Evolutionary conservation across 2,329 filamentous ascomycete species (phyloP), one percentile per base, ranked within the genome.

Genomic region (Colletotrichum sp.): DNA sequence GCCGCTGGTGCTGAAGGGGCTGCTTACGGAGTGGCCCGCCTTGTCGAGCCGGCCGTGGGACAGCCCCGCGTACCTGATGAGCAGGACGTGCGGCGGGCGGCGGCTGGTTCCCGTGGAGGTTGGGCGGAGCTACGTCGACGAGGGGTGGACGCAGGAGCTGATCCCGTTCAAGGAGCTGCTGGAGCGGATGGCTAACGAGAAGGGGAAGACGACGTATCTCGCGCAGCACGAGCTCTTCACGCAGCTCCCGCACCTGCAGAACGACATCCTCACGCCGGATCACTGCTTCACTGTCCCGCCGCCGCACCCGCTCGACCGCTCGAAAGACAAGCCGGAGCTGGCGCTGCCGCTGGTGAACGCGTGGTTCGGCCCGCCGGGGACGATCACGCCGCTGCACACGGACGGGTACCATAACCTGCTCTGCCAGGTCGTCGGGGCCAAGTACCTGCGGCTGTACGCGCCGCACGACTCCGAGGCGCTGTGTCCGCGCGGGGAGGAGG

Each of bases 401-500:
- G 97, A 99, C 81, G 95, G 95, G 2, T 98, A 98, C 83, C 95
- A 98, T 82, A 99, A 99, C 81, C 91, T 99, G 64, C 90, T 99
- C 6, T 93, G 93, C 28, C 97, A 99, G 83, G 94, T 98, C 1
- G 95, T 98, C 0, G 97, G 97, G 0, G 89, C 91, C 73, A 99
- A 99, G 84, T 99, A 99, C 83, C 87, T 99, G n/a, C 90, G 97
- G 2, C 88, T 99, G 3, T 99, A 98, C 83, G 89, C 93, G 1
- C 96, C 96, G 0, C 83, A 84, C 18, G 89, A 93, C 60, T 92
- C 90, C 6, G 79, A 82, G 3, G 86, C 83, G 5, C 84, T 98
- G 81, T 90, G 92, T 71, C 92, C 95, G 0, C 87, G 92, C 32
- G 83, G 87, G 2, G 92, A 99, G 18, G 93, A 98, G 83, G 98